Conservation (phyloP, 2,329 filamentous ascomycete genomes). For the Colletotrichum agaves region DNA sequence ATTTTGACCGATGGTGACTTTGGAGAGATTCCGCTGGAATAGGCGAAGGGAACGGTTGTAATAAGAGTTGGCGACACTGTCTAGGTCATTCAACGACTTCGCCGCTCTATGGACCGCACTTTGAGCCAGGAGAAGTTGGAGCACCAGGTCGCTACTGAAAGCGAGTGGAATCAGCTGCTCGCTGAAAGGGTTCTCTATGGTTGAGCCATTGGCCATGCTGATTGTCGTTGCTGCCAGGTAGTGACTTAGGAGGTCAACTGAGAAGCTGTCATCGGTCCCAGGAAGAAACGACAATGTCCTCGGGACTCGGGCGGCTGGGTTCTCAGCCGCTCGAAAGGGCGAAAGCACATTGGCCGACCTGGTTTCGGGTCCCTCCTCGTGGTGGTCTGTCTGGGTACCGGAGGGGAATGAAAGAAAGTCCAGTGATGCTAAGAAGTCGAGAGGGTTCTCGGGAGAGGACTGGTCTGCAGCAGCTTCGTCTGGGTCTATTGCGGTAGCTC, state of each 20-base stretch:
- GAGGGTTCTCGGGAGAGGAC: background rate
- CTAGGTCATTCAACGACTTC: slow-evolving; percentile 41
- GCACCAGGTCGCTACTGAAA: slow-evolving; percentile 56
- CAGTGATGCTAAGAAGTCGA: background rate
- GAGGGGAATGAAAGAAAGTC: background rate
- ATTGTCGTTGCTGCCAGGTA: slow-evolving; percentile 56
- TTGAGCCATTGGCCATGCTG: slow-evolving; percentile 60
- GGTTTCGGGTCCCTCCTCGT: background rate
- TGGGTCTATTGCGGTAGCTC: background rate
- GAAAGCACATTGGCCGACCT: background rate
- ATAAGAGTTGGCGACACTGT: slow-evolving; percentile 49
- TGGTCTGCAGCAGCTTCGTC: background rate
- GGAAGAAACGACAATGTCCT: slow-evolving; percentile 8
- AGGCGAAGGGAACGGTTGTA: slow-evolving; percentile 50
- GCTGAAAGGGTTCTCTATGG: slow-evolving; percentile 57
- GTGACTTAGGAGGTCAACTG: slow-evolving; percentile 57
- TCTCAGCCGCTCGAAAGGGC: background rate
- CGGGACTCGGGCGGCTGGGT: background rate
- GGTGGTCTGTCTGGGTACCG: background rate
- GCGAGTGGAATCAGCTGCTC: slow-evolving; percentile 57
- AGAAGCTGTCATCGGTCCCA: slow-evolving; percentile 43
- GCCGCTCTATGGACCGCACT: slow-evolving; percentile 52
- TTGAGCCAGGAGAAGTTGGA: slow-evolving; percentile 59
- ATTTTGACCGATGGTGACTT: slow-evolving; percentile 43
- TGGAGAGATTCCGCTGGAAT: slow-evolving; percentile 44